Evolutionary conservation across 306 rosid species (phyloP).

Genomic region (Pachyrhizus erosus): DNA sequence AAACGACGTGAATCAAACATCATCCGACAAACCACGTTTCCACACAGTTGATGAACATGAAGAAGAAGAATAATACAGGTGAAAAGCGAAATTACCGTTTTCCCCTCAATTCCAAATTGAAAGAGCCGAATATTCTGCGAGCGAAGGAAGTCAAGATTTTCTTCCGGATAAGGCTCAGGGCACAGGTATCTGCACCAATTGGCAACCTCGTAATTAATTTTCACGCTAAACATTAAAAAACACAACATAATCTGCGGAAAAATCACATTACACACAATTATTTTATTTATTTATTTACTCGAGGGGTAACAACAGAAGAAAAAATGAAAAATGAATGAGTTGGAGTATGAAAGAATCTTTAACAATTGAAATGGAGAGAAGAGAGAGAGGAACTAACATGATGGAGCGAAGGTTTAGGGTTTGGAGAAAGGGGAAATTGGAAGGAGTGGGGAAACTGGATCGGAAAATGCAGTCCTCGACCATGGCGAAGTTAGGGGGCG

Average conservation of each 20-base stretch:
- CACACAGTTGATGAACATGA: neutral
- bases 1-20: neutral
- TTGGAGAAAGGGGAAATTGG: conserved; percentile 72
- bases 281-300: neutral
- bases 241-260: neutral
- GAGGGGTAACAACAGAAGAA: neutral
- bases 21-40: neutral
- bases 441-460: conserved; percentile 75
- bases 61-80: neutral
- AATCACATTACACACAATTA: neutral
- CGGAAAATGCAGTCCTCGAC: conserved; percentile 93
- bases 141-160: conserved; percentile 78
- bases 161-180: conserved; percentile 86
- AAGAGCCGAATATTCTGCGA: conserved; percentile 70
- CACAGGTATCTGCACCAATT: conserved; percentile 81
- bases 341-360: neutral
- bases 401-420: conserved; percentile 79
- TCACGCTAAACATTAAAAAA: neutral
- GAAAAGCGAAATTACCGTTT: conserved; percentile 60
- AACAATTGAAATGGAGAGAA: neutral
- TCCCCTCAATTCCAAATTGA: conserved; percentile 95
- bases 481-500: conserved; percentile 88
- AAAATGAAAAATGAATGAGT: neutral
- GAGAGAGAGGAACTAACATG: conserved; percentile 58
- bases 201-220: neutral